Evolutionary conservation across 2,329 filamentous ascomycete species (phyloP).

Genomic region (Beauveria scarabaeidicola): DNA sequence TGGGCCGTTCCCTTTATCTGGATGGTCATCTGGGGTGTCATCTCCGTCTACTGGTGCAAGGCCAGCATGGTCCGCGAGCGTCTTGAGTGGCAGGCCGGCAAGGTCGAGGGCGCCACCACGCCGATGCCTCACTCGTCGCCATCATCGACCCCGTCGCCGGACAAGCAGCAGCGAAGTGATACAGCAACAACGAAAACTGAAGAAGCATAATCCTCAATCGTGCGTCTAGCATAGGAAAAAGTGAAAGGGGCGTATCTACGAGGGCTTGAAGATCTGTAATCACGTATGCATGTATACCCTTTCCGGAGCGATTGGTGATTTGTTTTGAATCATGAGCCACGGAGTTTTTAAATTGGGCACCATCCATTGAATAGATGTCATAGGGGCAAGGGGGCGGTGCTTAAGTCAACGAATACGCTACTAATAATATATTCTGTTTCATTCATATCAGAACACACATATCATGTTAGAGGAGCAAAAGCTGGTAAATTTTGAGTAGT

Average conservation of each 20-base stretch:
- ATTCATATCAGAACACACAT: no score
- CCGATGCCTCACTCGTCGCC: conserved; percentile 1
- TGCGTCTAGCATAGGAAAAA: neutral
- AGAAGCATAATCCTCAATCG: neutral
- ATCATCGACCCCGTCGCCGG: neutral
- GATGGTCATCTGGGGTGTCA: conserved; percentile 25
- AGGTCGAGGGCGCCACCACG: neutral
- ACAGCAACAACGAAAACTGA: neutral
- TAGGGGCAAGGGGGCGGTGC: neutral
- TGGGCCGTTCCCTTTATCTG: conserved; percentile 34
- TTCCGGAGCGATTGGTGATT: neutral
- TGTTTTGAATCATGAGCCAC: neutral
- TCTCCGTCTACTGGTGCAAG: conserved; percentile 30
- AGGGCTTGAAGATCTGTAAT: neutral
- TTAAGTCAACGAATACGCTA: neutral
- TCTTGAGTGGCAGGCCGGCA: conserved; percentile 27
- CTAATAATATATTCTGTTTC: neutral
- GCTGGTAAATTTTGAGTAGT: no score
- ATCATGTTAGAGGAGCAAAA: no score
- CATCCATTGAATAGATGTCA: neutral
- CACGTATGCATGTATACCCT: conserved; percentile 2
- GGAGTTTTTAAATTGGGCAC: neutral
- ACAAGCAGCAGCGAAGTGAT: neutral
- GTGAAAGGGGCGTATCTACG: neutral
- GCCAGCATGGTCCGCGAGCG: conserved; percentile 28